Conservation (phyloP, 108 stramenopile species). For the Parietichytrium sp. region DNA sequence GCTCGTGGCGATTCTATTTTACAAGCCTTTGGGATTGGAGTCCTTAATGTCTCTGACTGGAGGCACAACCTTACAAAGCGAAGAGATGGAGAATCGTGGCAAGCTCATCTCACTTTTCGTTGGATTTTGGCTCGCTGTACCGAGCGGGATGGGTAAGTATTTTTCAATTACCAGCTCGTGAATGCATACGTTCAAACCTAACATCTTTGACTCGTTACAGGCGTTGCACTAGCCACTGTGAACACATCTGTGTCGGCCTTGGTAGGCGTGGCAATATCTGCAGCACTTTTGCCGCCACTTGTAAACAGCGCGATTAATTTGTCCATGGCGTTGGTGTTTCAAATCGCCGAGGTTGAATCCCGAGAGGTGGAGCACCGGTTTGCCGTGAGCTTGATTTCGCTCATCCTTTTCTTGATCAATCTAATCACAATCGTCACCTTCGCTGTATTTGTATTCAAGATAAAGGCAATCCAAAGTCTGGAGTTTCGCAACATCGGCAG, state of each 20-base stretch:
- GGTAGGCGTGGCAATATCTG: slow-evolving; percentile 82
- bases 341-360: background rate
- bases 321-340: background rate
- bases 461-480: no score
- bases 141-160: slow-evolving; percentile 78
- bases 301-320: slow-evolving; percentile 64
- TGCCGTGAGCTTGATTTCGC: background rate
- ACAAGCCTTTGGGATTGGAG: slow-evolving; percentile 63
- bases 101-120: slow-evolving; percentile 49
- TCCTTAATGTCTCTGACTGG: slow-evolving; percentile 47
- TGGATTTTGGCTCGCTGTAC: slow-evolving; percentile 75
- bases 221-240: slow-evolving; percentile 75
- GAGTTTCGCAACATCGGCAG: no score
- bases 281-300: slow-evolving; percentile 80
- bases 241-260: slow-evolving; percentile 73
- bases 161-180: no score
- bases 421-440: background rate
- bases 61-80: background rate
- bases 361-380: background rate
- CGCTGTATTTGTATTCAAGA: background rate
- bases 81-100: slow-evolving; percentile 66
- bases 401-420: background rate
- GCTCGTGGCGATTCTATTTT: slow-evolving; percentile 41
- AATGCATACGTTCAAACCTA: no score
- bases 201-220: no score